Evolutionary conservation across 106 monocot genomes (phyloP), one percentile per base, ranked within the genome.

Genomic region (Phalaenopsis equestris): DNA sequence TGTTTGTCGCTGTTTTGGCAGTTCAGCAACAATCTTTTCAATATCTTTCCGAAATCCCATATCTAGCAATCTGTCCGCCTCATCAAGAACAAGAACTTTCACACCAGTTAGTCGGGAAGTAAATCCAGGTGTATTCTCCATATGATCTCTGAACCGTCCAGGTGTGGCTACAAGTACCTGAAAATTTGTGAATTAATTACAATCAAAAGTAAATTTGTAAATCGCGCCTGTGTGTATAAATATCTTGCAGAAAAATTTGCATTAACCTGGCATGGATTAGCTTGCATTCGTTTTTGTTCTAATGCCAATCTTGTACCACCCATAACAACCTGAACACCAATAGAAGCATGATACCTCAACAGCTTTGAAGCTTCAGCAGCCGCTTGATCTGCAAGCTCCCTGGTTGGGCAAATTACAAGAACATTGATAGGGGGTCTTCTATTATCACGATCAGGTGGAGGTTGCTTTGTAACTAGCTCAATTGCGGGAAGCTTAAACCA

Each of bases 81-180:
- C 93, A 80, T 93, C 93, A 83, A 93, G 93, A 75, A 93, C 91
- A 83, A 93, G 91, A 42, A 91, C 88, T 80, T 93, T 90, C 65
- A 93, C 89, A 56, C 93, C 93, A 82, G 83, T 86, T 64, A 93
- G 74, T 45, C 89, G 79, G 37, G 87, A 82, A 74, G 89, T 87
- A 86, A 93, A 93, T 80, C 93, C 93, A 23, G 98, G 86, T 67
- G 99, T 99, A 77, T 99, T 99, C 79, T 95, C 99, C 46, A 93
- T 89, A 81, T 99, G 99, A 87, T 99, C 99, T 83, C 82, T 88
- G 48, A 99, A 91, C 78, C 99, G 95, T 80, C 99, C 99, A 49
- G 99, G 99, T 23, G 99, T 99, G 16, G 91, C 99, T 38, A 99
- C 99, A 80, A 99, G 90, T 78, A 99, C 88, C 99, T 99, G 84